A percentile compares a stretch with the other conserved stretches of the same genome.
These are phyloP conservation scores for Kwoniella sp. DNA, from an alignment of 768 basidiomycete genomes.

Conservation along the genomic window DNA sequence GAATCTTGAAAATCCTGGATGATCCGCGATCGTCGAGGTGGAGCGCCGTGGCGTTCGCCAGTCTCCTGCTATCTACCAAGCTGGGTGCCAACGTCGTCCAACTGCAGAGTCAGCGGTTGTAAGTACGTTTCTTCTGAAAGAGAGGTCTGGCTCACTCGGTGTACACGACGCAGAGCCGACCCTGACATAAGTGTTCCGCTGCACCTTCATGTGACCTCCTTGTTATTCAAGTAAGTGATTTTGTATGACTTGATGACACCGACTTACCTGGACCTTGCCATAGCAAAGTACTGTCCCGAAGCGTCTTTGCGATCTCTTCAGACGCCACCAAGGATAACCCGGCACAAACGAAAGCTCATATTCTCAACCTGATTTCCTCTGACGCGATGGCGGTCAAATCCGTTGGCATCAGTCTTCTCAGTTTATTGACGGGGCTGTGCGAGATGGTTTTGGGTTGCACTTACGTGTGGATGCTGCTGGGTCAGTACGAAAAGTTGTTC, in stretches of 20 bases:
- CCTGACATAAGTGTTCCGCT: constrained; percentile 17
- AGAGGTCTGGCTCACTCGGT: not conserved
- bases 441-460: constrained; percentile 29
- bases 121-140: not conserved
- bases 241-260: not conserved
- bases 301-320: constrained; percentile 13
- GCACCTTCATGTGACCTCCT: constrained; percentile 17
- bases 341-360: constrained; percentile 29
- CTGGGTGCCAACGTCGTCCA: constrained; percentile 9
- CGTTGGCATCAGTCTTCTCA: constrained; percentile 17
- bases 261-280: not conserved
- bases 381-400: constrained; percentile 15
- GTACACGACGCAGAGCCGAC: constrained; percentile 11
- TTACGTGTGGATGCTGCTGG: constrained; percentile 36
- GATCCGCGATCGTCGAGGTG: not conserved
- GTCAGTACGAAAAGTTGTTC: constrained; percentile 19
- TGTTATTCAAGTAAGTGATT: constrained; percentile 27
- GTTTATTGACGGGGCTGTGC: constrained; percentile 5
- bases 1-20: constrained; percentile 28
- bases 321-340: constrained; percentile 2
- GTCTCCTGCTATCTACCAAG: constrained; percentile 14
- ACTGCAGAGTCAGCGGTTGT: constrained; percentile 16
- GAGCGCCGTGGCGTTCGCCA: constrained; percentile 18
- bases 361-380: constrained; percentile 33
- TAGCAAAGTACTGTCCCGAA: constrained; percentile 34